Evolutionary conservation across 2,329 filamentous ascomycete genomes (phyloP), one percentile per base, ranked within the genome.

Genomic region (Fonsecaea pedrosoi): DNA sequence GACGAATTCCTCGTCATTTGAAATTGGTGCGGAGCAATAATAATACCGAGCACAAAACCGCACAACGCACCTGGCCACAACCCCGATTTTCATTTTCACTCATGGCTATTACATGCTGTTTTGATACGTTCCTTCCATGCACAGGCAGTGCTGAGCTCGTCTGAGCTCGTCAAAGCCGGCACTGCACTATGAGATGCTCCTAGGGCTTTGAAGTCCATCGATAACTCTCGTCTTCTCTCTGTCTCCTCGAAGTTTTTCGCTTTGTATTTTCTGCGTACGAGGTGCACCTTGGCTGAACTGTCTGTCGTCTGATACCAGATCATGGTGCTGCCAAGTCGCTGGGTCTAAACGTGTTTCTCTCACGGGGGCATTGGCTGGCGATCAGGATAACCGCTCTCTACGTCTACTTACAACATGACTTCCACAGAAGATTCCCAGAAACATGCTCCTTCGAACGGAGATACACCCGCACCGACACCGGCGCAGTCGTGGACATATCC

Each of bases 401-500:
- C 45, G 3, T 50, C 45, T 50, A 25, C 45, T 25, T 50, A 25
- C 25, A 25, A 34, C 48, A 69, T 69, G 67, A 35, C 48, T 38
- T 62, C 67, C 21, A 54, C 60, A 58, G 60, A 56, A 40, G 35
- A 61, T n/a, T 3, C 56, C 12, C 34, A 58, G 10, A 35, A 38
- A 18, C 6, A 50, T 25, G 18, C 56, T 38, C 42, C 50, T 18
- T 25, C 55, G 30, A 40, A 56, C 5, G 60, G 34, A 8, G 32
- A 40, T 21, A 12, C 45, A 6, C 15, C 64, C 12, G 66, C 61
- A 35, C 21, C 64, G 45, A 62, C 61, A 35, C 21, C 64, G 38
- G 12, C 66, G n/a, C 65, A 66, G 6, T 60, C 63, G 12, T 73
- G 72, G 72, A 71, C 71, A 12, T 94, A 92, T 77, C 86, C 87